Conservation (phyloP, 225 moss, liverwort and hornwort species). For the Ulota crispa region DNA sequence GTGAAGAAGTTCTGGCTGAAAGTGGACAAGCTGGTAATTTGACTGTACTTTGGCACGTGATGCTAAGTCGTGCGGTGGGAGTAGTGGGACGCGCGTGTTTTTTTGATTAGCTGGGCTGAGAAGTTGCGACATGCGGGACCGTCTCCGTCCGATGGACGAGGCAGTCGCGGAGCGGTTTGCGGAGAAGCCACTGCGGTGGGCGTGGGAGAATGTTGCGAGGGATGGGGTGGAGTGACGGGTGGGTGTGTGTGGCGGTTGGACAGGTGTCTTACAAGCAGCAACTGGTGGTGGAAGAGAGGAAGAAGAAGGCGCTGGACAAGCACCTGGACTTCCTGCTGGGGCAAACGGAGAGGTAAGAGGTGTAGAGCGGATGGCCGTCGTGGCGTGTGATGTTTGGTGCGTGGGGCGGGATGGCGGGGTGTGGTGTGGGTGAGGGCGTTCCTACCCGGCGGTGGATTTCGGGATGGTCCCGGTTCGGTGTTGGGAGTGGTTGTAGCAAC, state of each 20-base stretch:
- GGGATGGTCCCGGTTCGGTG: background rate
- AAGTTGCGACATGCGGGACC: background rate
- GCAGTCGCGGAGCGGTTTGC: background rate
- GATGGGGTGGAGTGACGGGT: background rate
- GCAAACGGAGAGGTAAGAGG: slow-evolving; percentile 85
- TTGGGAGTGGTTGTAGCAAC: background rate
- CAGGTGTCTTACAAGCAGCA: slow-evolving; percentile 97
- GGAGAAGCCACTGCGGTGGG: background rate
- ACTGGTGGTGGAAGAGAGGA: slow-evolving; percentile 78
- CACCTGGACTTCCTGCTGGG: slow-evolving; percentile 96
- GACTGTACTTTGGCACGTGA: background rate
- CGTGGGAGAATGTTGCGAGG: background rate
- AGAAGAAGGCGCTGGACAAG: slow-evolving; percentile 97
- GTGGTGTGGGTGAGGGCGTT: background rate
- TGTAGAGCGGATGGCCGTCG: background rate
- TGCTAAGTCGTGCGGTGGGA: background rate
- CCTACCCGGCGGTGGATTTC: background rate
- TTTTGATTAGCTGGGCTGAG: background rate
- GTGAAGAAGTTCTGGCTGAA: slow-evolving; percentile 99
- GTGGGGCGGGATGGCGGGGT: background rate
- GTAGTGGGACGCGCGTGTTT: background rate
- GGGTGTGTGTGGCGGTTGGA: background rate
- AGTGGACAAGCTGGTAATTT: slow-evolving; percentile 90
- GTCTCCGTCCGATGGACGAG: background rate
- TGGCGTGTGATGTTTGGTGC: background rate